A percentile compares a stretch with the other conserved stretches of the same genome.
phyloP scores from a whole-genome alignment of 2,329 filamentous ascomycete species.

The Cercospora sp. region DNA sequence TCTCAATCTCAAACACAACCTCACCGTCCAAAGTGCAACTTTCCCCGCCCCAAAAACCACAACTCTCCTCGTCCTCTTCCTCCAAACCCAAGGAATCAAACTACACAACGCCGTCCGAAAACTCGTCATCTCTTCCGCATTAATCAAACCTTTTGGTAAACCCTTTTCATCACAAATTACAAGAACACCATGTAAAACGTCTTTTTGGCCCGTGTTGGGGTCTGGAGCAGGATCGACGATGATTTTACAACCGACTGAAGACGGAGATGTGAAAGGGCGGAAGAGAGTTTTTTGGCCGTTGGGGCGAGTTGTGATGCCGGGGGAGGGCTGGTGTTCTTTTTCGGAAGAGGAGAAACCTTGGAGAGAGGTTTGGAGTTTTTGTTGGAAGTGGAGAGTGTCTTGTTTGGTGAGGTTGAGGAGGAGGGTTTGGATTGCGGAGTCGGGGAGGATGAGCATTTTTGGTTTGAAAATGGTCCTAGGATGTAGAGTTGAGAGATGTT shows the following conservation, averaged over 20 bases:
- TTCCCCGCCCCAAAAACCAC: conserved; percentile 53
- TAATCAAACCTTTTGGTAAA: conserved; percentile 45
- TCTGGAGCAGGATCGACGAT: conserved; percentile 23
- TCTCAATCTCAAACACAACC: conserved; percentile 46
- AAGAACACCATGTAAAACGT: conserved; percentile 19
- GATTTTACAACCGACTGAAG: conserved; percentile 22
- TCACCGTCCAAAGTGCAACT: conserved; percentile 54
- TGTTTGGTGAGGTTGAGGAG: conserved; percentile 13
- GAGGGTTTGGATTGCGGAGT: conserved; percentile 17
- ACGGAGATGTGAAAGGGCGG: conserved; percentile 20
- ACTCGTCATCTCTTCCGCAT: conserved; percentile 73
- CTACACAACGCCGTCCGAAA: conserved; percentile 77
- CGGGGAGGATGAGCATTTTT: conserved; percentile 17
- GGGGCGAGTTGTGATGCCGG: conserved; percentile 17
- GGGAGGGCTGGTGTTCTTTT: conserved; percentile 14
- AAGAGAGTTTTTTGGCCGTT: conserved; percentile 21
- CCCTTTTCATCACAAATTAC: conserved; percentile 16
- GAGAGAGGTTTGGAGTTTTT: conserved; percentile 15
- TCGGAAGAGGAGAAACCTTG: conserved; percentile 15
- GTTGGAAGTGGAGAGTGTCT: conserved; percentile 14
- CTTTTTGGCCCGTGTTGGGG: not conserved
- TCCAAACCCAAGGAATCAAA: conserved; percentile 54
- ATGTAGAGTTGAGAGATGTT: too few species aligned
- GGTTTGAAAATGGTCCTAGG: too few species aligned
- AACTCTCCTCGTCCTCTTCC: conserved; percentile 37